Base-by-base conservation (phyloP, 352 stramenopile species). In the Pseudoperonospora humuli region DNA sequence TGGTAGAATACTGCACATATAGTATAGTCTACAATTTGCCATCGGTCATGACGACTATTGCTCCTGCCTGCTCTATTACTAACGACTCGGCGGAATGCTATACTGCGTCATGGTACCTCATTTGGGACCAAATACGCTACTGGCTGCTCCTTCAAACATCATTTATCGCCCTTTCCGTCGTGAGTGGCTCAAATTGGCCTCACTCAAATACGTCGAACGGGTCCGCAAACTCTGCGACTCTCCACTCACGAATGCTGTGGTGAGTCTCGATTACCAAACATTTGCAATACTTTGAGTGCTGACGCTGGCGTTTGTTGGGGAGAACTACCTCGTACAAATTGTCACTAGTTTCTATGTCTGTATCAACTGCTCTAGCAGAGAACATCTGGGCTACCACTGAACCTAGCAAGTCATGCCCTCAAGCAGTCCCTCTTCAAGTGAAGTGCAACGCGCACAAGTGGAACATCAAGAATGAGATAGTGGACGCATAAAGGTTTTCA, bases 241-340 rank as follows among this genome's bases (percentile, higher is more conserved):
- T 23, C 77, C 79, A 6, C 49, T 89, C 37, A 75, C 75, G 19
- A 77, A 80, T 35, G 65, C 81, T 20, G 64, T 72, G 52, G 75
- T 92, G 45, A 43, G 70, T 54, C 7, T 26, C 7, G 23, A 26
- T 8, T 26, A 26, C 7, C 23, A 26, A 26, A 26, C 2, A 13
- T 2, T 2, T 13, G 3, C 7, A 13, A n/a, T n/a, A n/a, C n/a
- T n/a, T n/a, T n/a, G n/a, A n/a, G n/a, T n/a, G n/a, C n/a, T n/a
- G n/a, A n/a, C n/a, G n/a, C n/a, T n/a, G n/a, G n/a, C n/a, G n/a
- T n/a, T 41, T 14, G 17, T 37, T 42, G 17, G 31, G 10, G 45
- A 93, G 80, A 88, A 85, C 47, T 74, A 85, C 45, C 57, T 86
- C 19, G 55, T 90, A 13, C 81, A 93, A 55, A 61, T 93, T 56